phyloP scores from a whole-genome alignment of 495 filamentous ascomycete species.

The Daldinia grandis region DNA sequence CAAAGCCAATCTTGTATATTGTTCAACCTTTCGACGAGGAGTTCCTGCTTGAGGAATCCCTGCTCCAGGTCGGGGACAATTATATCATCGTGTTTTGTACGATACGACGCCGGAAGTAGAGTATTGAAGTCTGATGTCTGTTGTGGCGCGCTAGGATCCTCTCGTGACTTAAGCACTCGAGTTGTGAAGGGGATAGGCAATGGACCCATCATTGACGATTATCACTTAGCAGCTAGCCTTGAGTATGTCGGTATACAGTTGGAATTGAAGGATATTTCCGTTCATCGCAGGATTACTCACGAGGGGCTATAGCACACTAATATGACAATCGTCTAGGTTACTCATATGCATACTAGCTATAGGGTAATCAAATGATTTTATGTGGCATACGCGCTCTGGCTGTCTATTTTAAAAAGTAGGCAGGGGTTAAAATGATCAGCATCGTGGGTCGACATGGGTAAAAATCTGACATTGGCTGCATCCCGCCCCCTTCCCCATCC shows the following conservation, averaged over 20 bases:
- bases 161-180: conserved; percentile 24
- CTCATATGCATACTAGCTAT: not conserved
- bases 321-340: conserved; percentile 6
- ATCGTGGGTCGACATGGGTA: conserved; percentile 8
- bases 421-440: not conserved
- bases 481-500: conserved; percentile 13
- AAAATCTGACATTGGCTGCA: conserved; percentile 15
- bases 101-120: conserved; percentile 45
- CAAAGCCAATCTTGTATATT: conserved; percentile 53
- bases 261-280: not conserved
- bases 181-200: conserved; percentile 32
- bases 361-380: not conserved
- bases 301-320: not conserved
- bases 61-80: conserved; percentile 26
- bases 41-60: conserved; percentile 41
- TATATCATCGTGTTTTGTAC: conserved; percentile 39
- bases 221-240: not conserved
- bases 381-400: not conserved
- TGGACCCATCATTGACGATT: conserved; percentile 23
- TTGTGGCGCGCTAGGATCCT: not conserved
- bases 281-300: not conserved
- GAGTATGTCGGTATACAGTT: not conserved
- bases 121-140: conserved; percentile 12
- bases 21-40: conserved; percentile 48
- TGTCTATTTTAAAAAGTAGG: conserved; percentile 6